phyloP scores from a whole-genome alignment of 192 early-diverging fungal species.

The Irineochytrium annulatum region DNA sequence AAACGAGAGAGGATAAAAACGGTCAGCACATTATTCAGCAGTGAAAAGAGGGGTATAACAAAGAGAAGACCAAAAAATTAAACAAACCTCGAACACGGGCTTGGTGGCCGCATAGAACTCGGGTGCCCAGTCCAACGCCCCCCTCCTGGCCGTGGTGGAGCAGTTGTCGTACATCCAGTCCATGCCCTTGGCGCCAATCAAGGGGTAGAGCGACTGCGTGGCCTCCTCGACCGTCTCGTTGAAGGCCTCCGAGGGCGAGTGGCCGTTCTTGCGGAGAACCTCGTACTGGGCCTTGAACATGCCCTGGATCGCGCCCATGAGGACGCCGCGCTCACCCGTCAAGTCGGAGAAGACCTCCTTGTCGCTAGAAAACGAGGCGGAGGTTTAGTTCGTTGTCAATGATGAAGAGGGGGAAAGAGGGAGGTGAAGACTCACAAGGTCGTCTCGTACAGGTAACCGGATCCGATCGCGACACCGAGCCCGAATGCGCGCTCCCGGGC shows the following conservation, averaged over 20 bases:
- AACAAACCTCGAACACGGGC: constrained; percentile 82
- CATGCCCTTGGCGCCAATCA: constrained; percentile 85
- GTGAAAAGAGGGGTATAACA: no score
- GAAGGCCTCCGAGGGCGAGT: constrained; percentile 97
- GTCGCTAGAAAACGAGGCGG: constrained; percentile 34
- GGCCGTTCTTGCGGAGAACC: constrained; percentile 85
- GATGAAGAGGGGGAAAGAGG: constrained; percentile 2
- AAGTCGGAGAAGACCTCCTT: constrained; percentile 97
- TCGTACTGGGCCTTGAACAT: constrained; percentile 96
- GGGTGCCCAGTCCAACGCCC: constrained; percentile 95
- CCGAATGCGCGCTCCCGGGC: constrained; percentile 90
- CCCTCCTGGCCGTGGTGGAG: constrained; percentile 92
- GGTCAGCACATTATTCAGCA: neutral
- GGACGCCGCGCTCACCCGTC: constrained; percentile 91
- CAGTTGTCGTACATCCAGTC: constrained; percentile 99
- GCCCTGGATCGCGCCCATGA: constrained; percentile 98
- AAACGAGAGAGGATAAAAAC: neutral
- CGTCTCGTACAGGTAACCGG: constrained; percentile 96
- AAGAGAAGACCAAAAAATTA: constrained; percentile 1
- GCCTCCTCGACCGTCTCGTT: constrained; percentile 99
- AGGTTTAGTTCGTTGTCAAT: neutral
- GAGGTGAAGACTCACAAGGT: constrained; percentile 60
- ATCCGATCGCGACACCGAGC: constrained; percentile 89
- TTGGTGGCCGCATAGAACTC: constrained; percentile 88
- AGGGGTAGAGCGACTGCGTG: constrained; percentile 94